A percentile compares a stretch with the other conserved stretches of the same genome.
phyloP scores from a whole-genome alignment of 2,329 filamentous ascomycete species.

The Phaeophleospora eucalypticola region DNA sequence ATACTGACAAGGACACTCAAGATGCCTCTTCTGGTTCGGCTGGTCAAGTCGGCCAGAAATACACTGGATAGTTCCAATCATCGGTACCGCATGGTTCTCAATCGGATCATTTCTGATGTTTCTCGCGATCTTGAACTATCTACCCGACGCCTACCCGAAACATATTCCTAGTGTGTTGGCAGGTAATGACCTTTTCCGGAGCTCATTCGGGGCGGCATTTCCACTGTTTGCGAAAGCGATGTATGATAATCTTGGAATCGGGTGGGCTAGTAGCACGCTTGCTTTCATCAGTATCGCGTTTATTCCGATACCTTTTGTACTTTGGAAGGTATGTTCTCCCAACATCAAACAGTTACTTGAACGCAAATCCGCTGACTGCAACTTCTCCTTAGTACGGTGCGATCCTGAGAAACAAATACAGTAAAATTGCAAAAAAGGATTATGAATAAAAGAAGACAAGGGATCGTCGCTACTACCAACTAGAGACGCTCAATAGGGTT shows the following conservation, averaged over 20 bases:
- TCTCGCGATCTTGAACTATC: slow-evolving; percentile 45
- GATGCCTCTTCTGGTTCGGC: slow-evolving; percentile 46
- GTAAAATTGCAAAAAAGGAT: no score
- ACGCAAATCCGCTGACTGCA: no score
- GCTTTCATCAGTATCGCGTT: slow-evolving; percentile 42
- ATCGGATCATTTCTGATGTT: slow-evolving; percentile 46
- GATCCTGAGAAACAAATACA: no score
- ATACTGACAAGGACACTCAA: no score
- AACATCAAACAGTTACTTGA: no score
- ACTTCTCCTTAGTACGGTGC: no score
- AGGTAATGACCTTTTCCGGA: slow-evolving; percentile 42
- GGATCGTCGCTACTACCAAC: no score
- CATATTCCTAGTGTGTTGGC: slow-evolving; percentile 42
- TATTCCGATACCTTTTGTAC: slow-evolving; percentile 43
- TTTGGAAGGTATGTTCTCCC: no score
- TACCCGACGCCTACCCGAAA: slow-evolving; percentile 41
- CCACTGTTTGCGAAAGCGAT: slow-evolving; percentile 40
- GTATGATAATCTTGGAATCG: slow-evolving; percentile 39
- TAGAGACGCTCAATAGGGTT: no score
- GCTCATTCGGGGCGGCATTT: slow-evolving; percentile 39
- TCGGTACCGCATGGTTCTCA: slow-evolving; percentile 34
- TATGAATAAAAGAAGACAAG: no score
- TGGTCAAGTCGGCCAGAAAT: slow-evolving; percentile 32
- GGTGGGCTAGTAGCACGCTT: slow-evolving; percentile 40
- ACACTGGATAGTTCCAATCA: slow-evolving; percentile 42